Conservation (phyloP, 1,284 basidiomycete genomes). For the Stereum hirsutum region DNA sequence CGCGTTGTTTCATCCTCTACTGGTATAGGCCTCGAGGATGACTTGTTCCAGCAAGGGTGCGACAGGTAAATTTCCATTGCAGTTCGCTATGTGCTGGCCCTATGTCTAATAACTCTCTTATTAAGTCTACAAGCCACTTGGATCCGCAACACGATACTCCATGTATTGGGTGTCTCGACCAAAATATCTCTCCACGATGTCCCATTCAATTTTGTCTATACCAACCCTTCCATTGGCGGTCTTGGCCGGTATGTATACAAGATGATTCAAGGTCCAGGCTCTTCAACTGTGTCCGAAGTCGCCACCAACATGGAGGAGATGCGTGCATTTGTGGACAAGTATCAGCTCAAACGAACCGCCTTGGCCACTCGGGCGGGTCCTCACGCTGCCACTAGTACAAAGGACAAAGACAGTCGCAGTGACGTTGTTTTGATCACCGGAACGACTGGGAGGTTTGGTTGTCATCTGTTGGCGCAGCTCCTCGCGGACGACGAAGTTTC, state of each 20-base stretch:
- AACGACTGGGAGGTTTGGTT: constrained; percentile 18
- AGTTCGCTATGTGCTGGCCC: too few species aligned
- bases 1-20: constrained; percentile 13
- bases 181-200: constrained; percentile 2
- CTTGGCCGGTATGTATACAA: constrained; percentile 10
- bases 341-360: background rate
- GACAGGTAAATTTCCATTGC: constrained; percentile 22
- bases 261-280: background rate
- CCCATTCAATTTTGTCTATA: constrained; percentile 13
- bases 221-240: constrained; percentile 12
- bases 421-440: constrained; percentile 20
- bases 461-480: constrained; percentile 15
- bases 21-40: constrained; percentile 20
- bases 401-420: background rate
- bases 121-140: constrained; percentile 24
- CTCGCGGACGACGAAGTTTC: constrained; percentile 10
- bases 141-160: constrained; percentile 23
- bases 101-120: background rate
- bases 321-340: constrained; percentile 2
- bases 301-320: background rate
- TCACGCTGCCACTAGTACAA: background rate
- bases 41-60: constrained; percentile 28
- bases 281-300: background rate
- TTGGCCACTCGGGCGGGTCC: background rate
- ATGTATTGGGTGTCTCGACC: constrained; percentile 13